Conservation (phyloP, 331 rosid species). For the Pyrus hybrid region DNA sequence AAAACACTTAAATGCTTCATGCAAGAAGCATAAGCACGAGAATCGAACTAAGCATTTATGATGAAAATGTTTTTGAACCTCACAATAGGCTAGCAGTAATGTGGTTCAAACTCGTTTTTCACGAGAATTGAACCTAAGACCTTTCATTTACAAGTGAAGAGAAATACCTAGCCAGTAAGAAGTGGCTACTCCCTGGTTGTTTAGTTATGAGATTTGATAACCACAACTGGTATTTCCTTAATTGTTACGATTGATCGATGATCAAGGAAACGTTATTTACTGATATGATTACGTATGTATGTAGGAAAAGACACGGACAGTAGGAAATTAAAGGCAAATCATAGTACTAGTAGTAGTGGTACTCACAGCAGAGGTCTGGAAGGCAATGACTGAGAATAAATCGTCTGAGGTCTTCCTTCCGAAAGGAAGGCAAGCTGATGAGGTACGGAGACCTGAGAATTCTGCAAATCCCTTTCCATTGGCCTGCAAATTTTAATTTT, state of each 20-base stretch:
- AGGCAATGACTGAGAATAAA: constrained; percentile 56
- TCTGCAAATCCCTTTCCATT: constrained; percentile 69
- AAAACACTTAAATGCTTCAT: too few species aligned
- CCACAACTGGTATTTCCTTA: not conserved
- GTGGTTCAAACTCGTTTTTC: too few species aligned
- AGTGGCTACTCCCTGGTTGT: not conserved
- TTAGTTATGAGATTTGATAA: not conserved
- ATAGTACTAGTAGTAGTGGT: not conserved
- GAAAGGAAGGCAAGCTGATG: constrained; percentile 55
- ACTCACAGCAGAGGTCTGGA: constrained; percentile 91
- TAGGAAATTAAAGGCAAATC: not conserved
- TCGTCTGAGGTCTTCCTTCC: constrained; percentile 63
- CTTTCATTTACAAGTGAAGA: too few species aligned
- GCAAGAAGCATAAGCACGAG: too few species aligned
- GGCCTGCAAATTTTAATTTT: constrained; percentile 28
- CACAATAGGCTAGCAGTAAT: too few species aligned
- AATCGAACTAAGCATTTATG: too few species aligned
- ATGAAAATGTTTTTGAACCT: too few species aligned
- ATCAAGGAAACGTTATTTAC: not conserved
- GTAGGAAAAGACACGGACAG: not conserved
- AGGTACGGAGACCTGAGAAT: constrained; percentile 71
- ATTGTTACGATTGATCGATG: not conserved
- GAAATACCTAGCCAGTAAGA: too few species aligned
- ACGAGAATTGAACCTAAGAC: too few species aligned
- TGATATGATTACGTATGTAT: not conserved